Evolutionary conservation across 75 land plant genomes (phyloP).

Genomic region (Ceratopteris richardii): DNA sequence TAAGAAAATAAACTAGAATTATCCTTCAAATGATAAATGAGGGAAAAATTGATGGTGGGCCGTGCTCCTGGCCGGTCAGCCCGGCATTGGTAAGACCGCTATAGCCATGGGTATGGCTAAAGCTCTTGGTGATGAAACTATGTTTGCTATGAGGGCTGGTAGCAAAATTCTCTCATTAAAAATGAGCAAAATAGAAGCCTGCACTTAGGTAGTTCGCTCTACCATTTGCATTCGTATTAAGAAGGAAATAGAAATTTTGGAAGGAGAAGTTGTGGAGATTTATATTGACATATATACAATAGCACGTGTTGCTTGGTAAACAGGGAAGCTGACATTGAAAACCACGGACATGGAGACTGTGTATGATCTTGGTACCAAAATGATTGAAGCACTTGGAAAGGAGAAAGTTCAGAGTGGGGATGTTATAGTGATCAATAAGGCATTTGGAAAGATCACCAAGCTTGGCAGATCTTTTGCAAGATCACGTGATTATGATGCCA

Average conservation of each 20-base stretch:
- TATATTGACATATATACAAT: constrained; percentile 73
- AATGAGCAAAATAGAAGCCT: constrained; percentile 92
- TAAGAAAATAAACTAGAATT: constrained; percentile 81
- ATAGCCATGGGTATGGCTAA: constrained; percentile 99
- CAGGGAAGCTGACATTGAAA: constrained; percentile 83
- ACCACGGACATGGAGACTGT: constrained; percentile 98
- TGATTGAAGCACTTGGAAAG: constrained; percentile 89
- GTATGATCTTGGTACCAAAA: constrained; percentile 83
- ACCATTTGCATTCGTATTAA: constrained; percentile 88
- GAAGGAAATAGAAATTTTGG: constrained; percentile 89
- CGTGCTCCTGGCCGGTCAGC: constrained; percentile 85
- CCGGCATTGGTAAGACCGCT: constrained; percentile 99
- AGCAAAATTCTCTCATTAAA: constrained; percentile 83
- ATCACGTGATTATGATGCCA: constrained; percentile 87
- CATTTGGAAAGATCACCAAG: constrained; percentile 84
- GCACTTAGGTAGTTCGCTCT: constrained; percentile 65
- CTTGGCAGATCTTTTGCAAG: constrained; percentile 77
- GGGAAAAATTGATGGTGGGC: constrained; percentile 85
- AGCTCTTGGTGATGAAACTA: constrained; percentile 87
- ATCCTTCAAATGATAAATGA: constrained; percentile 79
- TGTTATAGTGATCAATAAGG: constrained; percentile 80
- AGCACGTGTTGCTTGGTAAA: constrained; percentile 58
- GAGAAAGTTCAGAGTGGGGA: constrained; percentile 97
- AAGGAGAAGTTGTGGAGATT: constrained; percentile 92
- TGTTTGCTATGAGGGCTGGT: constrained; percentile 82